Conservation (phyloP, 169 alveolate genomes). For the Pseudocohnilembus persalinus region DNA sequence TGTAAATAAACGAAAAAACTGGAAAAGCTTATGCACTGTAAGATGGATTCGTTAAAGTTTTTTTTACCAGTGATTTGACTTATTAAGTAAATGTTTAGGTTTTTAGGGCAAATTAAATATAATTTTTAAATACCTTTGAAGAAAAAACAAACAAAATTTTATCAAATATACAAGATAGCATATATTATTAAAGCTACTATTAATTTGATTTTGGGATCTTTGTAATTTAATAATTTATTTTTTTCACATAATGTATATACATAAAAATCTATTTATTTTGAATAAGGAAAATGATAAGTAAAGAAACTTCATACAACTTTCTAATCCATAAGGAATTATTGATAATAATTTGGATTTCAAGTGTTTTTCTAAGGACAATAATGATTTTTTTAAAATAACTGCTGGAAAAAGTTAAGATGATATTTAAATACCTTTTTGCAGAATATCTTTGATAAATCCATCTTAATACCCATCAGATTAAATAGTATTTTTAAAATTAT, state of each 20-base stretch:
- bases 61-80: background rate
- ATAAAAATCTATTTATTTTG: too few species aligned
- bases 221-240: too few species aligned
- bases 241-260: too few species aligned
- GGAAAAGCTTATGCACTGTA: background rate
- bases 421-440: background rate
- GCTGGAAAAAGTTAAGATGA: background rate
- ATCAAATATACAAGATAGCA: background rate
- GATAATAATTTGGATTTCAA: background rate
- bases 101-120: background rate
- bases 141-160: background rate
- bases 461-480: too few species aligned
- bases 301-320: too few species aligned
- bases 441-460: too few species aligned
- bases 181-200: too few species aligned
- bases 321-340: background rate
- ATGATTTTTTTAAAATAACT: background rate
- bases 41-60: background rate
- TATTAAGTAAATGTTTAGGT: background rate
- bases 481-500: too few species aligned
- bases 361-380: background rate
- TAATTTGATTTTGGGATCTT: background rate
- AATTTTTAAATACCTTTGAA: background rate
- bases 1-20: background rate
- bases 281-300: background rate